These are phyloP conservation scores for Papiliotrema flavescens DNA, from an alignment of 1,284 basidiomycete genomes.

Conservation along the genomic window DNA sequence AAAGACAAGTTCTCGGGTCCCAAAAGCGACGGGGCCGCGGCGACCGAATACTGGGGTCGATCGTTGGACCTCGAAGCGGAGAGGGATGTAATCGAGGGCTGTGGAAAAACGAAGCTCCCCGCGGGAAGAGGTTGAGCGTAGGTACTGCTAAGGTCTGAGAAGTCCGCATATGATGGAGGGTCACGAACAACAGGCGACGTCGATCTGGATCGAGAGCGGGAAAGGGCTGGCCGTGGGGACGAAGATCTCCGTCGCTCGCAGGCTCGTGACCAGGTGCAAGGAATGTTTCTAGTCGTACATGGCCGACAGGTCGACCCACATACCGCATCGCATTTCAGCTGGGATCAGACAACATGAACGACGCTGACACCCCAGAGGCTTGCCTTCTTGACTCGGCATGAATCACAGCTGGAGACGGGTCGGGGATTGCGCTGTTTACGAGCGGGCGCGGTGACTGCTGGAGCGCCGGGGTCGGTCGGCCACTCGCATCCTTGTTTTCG, in stretches of 20 bases:
- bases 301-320: neutral
- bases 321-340: neutral
- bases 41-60: neutral
- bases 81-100: too few species aligned
- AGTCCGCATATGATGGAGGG: neutral
- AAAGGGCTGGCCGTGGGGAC: neutral
- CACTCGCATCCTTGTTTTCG: slow-evolving; percentile 4
- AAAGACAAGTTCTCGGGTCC: too few species aligned
- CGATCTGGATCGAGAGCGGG: neutral
- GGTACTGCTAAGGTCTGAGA: neutral
- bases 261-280: neutral
- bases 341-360: neutral
- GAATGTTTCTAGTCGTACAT: neutral
- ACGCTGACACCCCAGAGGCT: neutral
- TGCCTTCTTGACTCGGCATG: slow-evolving; percentile 11
- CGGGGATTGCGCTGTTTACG: slow-evolving; percentile 10
- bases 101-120: too few species aligned
- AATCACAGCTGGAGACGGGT: slow-evolving; percentile 7
- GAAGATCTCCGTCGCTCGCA: too few species aligned
- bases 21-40: neutral
- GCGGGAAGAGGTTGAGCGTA: too few species aligned
- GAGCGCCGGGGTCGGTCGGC: neutral
- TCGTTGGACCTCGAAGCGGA: too few species aligned
- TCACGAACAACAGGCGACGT: neutral
- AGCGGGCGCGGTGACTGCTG: neutral